Conservation (phyloP, 768 basidiomycete genomes). For the Pleurotus sapidus region DNA sequence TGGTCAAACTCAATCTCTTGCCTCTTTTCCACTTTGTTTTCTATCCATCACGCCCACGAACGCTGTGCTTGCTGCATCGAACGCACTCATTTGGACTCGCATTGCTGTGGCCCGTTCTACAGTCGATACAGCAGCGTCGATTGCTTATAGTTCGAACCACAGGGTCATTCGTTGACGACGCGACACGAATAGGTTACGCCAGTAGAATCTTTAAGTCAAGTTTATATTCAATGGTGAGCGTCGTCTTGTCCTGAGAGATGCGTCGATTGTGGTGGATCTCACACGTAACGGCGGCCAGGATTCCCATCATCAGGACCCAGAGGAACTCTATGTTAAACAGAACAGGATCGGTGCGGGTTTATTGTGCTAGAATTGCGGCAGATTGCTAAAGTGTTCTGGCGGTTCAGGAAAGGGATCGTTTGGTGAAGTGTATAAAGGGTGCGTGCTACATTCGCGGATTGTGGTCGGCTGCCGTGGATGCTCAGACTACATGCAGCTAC, state of each 20-base stretch:
- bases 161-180: slow-evolving; percentile 25
- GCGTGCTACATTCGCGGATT: slow-evolving; percentile 16
- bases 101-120: not conserved
- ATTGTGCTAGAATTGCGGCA: slow-evolving; percentile 2
- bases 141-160: not conserved
- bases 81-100: slow-evolving; percentile 3
- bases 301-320: slow-evolving; percentile 79
- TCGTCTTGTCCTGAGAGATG: not conserved
- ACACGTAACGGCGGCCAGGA: slow-evolving; percentile 42
- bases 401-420: slow-evolving; percentile 92
- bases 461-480: not conserved
- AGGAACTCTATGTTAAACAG: slow-evolving; percentile 96
- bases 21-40: slow-evolving; percentile 9
- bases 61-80: not conserved
- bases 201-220: slow-evolving; percentile 4
- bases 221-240: slow-evolving; percentile 25
- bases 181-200: slow-evolving; percentile 24
- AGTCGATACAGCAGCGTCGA: not conserved
- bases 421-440: slow-evolving; percentile 99
- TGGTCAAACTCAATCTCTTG: slow-evolving; percentile 11
- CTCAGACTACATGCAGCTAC: slow-evolving; percentile 49
- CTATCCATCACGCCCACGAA: not conserved
- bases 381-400: slow-evolving; percentile 11
- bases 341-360: slow-evolving; percentile 82
- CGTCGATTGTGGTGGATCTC: slow-evolving; percentile 26